Evolutionary conservation across 257 asterid species (phyloP), one percentile per base, ranked within the genome.

Genomic region (Pogostemon cablin): DNA sequence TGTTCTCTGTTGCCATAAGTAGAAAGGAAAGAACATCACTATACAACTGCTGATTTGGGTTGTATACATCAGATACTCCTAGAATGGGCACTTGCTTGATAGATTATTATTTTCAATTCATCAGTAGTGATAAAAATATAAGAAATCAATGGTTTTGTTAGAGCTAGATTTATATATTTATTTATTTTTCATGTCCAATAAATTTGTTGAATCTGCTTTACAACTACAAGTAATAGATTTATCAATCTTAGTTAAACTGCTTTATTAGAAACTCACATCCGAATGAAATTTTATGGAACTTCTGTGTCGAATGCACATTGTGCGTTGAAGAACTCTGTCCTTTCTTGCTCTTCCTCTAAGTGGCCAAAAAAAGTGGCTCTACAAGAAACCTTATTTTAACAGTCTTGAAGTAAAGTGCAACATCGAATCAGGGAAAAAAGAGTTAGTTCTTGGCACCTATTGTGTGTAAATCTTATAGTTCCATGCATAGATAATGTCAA

Each of bases 21-120:
- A 64, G 62, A 40, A 10, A 25, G 15, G 48, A 53, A 67, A 47
- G 41, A 54, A 47, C 61, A 41, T 43, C 55, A 41, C 72, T 66
- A 20, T 52, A 52, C 40, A 62, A 34, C 55, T 50, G 66, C 60
- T 34, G 46, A 71, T 38, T 54, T 66, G 15, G 72, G 68, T 67
- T 55, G 44, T 35, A 55, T 32, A 6, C 38, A 69, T 64, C 74
- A 54, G 78, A 63, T 46, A 37, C 68, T 61, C 35, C 67, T 12
- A 47, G 58, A 42, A 52, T 2, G 54, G 52, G 39, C 52, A 68
- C 50, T 7, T 65, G 39, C 41, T 38, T 6, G 32, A 56, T 55
- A 25, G 38, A 6, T 61, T 39, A 46, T 77, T 47, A 60, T 39
- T 59, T 68, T 60, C 66, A 17, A 25, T 17, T 64, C 67, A 49